Evolutionary conservation across 2,329 filamentous ascomycete genomes (phyloP).

Genomic region (Aspergillus phoenicis): DNA sequence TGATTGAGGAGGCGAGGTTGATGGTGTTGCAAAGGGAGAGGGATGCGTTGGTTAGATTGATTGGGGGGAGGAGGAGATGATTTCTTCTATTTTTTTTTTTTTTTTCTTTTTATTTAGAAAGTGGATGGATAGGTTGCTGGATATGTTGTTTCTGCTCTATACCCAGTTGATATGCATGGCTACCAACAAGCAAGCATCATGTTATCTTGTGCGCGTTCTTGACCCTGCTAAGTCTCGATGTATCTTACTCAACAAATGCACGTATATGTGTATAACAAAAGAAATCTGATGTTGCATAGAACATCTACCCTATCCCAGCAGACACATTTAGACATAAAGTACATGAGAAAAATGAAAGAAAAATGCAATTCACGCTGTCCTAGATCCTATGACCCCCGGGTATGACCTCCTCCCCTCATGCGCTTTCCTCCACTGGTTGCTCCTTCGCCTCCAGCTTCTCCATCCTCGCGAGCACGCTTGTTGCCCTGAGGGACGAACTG

Average conservation of each 20-base stretch:
- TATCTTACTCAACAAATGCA: no score
- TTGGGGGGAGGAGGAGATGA: slow-evolving; percentile 44
- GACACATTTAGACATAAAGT: slow-evolving; percentile 19
- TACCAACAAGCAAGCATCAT: no score
- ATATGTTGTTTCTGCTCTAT: background rate
- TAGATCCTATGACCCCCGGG: slow-evolving; percentile 29
- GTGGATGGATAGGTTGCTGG: background rate
- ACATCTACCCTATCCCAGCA: background rate
- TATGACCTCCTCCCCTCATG: slow-evolving; percentile 48
- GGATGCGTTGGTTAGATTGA: slow-evolving; percentile 66
- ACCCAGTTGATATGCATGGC: no score
- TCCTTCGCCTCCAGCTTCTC: slow-evolving; percentile 40
- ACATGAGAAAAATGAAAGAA: slow-evolving; percentile 17
- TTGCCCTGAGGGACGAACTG: slow-evolving; percentile 61
- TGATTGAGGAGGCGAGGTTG: slow-evolving; percentile 65
- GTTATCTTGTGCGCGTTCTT: no score
- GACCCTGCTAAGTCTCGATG: no score
- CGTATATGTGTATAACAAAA: background rate
- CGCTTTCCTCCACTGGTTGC: slow-evolving; percentile 50
- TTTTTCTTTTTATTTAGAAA: no score
- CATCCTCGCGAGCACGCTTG: slow-evolving; percentile 59
- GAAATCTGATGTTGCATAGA: background rate
- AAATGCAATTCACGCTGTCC: slow-evolving; percentile 5
- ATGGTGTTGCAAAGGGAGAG: slow-evolving; percentile 68
- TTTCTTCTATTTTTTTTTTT: background rate